Evolutionary conservation across 1,284 basidiomycete genomes (phyloP).

Genomic region (Takashimella koratensis): DNA sequence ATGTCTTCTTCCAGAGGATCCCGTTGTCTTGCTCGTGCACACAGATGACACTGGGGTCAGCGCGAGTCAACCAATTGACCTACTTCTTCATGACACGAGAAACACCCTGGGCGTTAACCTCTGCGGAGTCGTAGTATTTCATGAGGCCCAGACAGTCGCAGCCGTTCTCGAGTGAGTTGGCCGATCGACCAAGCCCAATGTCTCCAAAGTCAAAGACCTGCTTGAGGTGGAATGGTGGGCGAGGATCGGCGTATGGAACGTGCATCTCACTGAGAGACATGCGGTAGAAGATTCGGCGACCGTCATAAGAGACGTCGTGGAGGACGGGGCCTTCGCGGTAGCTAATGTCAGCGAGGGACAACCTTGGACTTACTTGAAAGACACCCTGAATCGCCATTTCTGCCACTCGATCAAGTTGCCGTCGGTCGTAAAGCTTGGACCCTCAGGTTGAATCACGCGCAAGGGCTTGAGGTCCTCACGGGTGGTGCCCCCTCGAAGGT

Average conservation of each 20-base stretch:
- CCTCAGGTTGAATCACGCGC: constrained; percentile 79
- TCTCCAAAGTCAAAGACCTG: constrained; percentile 55
- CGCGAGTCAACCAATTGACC: not conserved
- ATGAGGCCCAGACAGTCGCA: constrained; percentile 82
- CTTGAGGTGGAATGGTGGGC: constrained; percentile 46
- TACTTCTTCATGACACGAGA: constrained; percentile 68
- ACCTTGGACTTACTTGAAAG: not conserved
- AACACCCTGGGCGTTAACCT: constrained; percentile 64
- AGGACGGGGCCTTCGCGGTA: constrained; percentile 77
- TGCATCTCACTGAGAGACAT: constrained; percentile 66
- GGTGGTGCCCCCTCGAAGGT: not conserved
- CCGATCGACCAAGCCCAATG: constrained; percentile 84
- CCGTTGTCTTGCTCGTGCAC: constrained; percentile 78
- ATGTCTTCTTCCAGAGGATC: constrained; percentile 75
- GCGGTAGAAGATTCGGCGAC: constrained; percentile 75
- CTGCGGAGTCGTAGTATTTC: constrained; percentile 56
- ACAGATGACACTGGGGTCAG: constrained; percentile 61
- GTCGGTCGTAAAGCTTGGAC: constrained; percentile 80
- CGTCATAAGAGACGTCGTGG: constrained; percentile 74
- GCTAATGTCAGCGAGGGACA: constrained; percentile 50
- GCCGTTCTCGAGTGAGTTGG: constrained; percentile 74
- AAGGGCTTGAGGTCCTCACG: constrained; percentile 75
- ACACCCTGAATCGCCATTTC: constrained; percentile 60
- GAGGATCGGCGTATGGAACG: constrained; percentile 44
- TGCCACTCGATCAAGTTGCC: constrained; percentile 82